Percentiles rank a stretch among this genome's conserved stretches.
phyloP scores from a whole-genome alignment of 176 grass and related monocot genomes.

The Zoysia pacifica region DNA sequence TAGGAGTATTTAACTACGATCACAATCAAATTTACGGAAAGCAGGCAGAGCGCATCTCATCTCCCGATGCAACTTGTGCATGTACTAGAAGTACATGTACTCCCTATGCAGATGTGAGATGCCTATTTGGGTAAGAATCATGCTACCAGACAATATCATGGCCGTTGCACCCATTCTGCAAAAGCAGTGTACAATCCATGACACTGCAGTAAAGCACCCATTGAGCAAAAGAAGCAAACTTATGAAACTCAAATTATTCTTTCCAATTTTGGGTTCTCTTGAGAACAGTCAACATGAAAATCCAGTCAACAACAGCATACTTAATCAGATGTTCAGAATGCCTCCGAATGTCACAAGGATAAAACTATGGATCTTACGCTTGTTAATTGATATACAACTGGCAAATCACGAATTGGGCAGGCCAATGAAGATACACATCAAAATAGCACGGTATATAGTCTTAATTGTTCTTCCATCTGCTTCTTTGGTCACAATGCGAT shows the following conservation, averaged over 20 bases:
- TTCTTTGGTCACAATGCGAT: conserved; percentile 47
- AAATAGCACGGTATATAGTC: conserved; percentile 44
- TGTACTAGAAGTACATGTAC: not conserved
- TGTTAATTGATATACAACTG: conserved; percentile 43
- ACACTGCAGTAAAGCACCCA: too few species aligned
- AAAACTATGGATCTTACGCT: conserved; percentile 45
- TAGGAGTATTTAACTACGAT: not conserved
- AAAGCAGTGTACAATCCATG: too few species aligned
- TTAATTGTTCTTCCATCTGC: conserved; percentile 27
- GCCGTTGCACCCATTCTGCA: not conserved
- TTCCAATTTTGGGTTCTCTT: not conserved
- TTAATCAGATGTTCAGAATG: not conserved
- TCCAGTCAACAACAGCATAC: not conserved
- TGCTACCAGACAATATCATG: not conserved
- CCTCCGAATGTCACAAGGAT: conserved; percentile 40
- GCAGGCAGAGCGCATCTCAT: not conserved
- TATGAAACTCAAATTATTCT: not conserved
- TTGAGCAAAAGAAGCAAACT: not conserved
- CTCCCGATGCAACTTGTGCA: not conserved
- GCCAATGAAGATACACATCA: conserved; percentile 41
- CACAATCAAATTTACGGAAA: not conserved
- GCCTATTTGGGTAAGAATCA: not conserved
- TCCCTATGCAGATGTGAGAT: not conserved
- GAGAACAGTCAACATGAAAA: not conserved
- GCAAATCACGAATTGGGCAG: conserved; percentile 46